Base-by-base conservation (phyloP, 2,329 filamentous ascomycete species). In the Nothophaeocryptopus gaeumannii region DNA sequence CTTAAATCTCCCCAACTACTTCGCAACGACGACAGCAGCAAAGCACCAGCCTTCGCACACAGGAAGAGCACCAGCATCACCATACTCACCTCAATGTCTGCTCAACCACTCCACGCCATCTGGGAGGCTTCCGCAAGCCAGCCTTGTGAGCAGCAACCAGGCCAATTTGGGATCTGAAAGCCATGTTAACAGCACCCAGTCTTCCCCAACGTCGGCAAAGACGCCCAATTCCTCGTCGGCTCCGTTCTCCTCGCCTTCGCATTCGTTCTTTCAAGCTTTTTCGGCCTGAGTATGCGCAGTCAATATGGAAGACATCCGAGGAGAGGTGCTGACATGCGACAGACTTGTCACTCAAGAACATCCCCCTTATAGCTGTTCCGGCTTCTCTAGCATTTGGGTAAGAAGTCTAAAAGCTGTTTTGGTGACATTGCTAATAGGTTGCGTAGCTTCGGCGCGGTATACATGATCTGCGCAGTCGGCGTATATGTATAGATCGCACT, bases 401-500 rank as follows among this genome's bases (percentile, higher is more conserved):
- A 66, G 88, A 38, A 51, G 9, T 26, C 12, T 10, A 32, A 20
- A 12, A 32, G 39, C 36, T 15, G 30, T 45, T 37, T 5, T 39
- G 33, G 38, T 53, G 36, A 61, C 51, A 14, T 31, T 37, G 30
- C 53, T 66, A 26, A 26, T 3, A 26, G 20, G 7, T 7, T 26
- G 20, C 20, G 20, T 26, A 96, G 92, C 43, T 88, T 96, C 71
- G 93, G 93, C 63, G 86, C 92, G 43, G 90, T 99, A 39, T 96
- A 93, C 75, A 96, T 96, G 86, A 97, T 99, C 74, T 99, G 93
- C 74, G 93, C 91, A 53, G 93, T 93, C 69, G 93, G 93, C 70
- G 93, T 99, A 68, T 97, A 99, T 84, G 89, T 99, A 71, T 99
- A 82, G 74, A 50, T 47, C 48, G 16, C 44, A 45, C 36, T 49